phyloP scores from a whole-genome alignment of 2,329 filamentous ascomycete genomes.

The Trichoderma asperellum region DNA sequence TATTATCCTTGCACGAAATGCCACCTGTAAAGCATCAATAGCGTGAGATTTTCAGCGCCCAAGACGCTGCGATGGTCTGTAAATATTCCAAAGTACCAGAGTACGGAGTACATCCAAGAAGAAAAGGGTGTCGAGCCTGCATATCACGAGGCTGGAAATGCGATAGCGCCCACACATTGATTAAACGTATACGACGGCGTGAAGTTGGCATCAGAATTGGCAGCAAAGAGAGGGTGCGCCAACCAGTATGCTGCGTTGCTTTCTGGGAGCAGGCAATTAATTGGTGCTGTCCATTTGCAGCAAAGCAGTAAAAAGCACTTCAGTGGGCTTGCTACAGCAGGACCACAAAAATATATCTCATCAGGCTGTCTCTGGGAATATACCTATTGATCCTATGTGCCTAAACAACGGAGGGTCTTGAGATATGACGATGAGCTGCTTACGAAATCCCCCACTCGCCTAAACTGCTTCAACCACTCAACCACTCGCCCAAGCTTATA shows the following conservation, averaged over 20 bases:
- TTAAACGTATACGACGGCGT: not conserved
- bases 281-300: not conserved
- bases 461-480: not conserved
- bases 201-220: not conserved
- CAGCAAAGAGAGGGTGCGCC: not conserved
- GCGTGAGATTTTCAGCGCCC: not conserved
- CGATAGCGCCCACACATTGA: conserved; percentile 13
- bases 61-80: not conserved
- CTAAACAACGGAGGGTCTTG: not conserved
- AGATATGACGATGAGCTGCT: conserved; percentile 6
- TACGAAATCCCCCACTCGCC: conserved; percentile 7
- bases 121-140: conserved; percentile 16
- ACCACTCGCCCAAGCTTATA: not conserved
- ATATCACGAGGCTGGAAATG: conserved; percentile 1
- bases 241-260: not conserved
- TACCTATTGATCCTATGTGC: too few relatives aligned
- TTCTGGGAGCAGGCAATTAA: not conserved
- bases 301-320: not conserved
- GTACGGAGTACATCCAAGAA: not conserved
- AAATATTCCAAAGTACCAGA: not conserved
- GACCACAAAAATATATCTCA: too few relatives aligned
- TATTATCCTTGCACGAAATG: not conserved
- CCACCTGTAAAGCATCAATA: not conserved
- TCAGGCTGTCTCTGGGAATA: not conserved
- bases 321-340: not conserved